A percentile compares a stretch with the other conserved stretches of the same genome.
Conservation (phyloP, 257 asterid genomes). For the Capsicum baccatum region DNA sequence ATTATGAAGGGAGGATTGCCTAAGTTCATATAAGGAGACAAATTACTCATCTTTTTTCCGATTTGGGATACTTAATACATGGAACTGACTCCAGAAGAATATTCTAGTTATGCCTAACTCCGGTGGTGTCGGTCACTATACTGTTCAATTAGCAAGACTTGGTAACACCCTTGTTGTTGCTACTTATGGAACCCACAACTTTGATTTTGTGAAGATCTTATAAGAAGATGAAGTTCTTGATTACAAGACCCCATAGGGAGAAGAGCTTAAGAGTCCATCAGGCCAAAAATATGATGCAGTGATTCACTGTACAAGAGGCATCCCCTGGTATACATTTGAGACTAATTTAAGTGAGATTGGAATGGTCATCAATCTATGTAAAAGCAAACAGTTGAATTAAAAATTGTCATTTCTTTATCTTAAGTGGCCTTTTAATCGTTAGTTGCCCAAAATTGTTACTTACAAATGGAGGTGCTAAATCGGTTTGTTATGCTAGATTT, state of each 20-base stretch:
- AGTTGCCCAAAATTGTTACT: background rate
- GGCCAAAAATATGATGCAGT: slow-evolving; percentile 71
- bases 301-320: slow-evolving; percentile 54
- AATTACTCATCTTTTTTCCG: too few species aligned
- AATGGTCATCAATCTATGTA: slow-evolving; percentile 53
- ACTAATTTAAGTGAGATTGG: slow-evolving; percentile 54
- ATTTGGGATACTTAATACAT: too few species aligned
- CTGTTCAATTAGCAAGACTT: slow-evolving; percentile 77
- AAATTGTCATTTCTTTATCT: background rate
- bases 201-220: slow-evolving; percentile 59
- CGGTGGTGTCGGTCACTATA: slow-evolving; percentile 80
- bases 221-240: slow-evolving; percentile 87
- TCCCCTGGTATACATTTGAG: slow-evolving; percentile 66
- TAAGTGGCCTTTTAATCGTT: background rate
- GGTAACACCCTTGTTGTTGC: slow-evolving; percentile 72
- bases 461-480: too few species aligned
- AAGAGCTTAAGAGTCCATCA: slow-evolving; percentile 63
- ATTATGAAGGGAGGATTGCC: too few species aligned
- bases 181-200: slow-evolving; percentile 80
- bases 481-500: too few species aligned
- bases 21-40: too few species aligned
- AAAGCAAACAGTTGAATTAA: background rate
- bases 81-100: slow-evolving; percentile 48
- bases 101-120: slow-evolving; percentile 71
- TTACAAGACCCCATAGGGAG: slow-evolving; percentile 69